A percentile compares a stretch with the other conserved stretches of the same genome.
These are phyloP conservation scores for Cryptococcus sp. DNA, from an alignment of 1,284 basidiomycete genomes.

Conservation along the genomic window DNA sequence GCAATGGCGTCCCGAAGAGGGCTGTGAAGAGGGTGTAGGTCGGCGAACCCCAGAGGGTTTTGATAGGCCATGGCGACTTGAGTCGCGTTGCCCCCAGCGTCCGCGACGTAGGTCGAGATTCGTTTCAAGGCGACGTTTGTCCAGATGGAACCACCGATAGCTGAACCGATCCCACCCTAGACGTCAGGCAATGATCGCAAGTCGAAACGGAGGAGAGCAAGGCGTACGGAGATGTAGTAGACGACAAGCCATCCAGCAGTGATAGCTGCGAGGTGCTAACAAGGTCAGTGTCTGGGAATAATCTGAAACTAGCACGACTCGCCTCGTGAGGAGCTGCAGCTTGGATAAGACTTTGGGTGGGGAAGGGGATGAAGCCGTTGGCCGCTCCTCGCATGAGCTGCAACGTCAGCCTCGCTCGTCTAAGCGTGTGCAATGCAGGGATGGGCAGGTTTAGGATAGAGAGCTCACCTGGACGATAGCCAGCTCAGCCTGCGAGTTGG, in stretches of 20 bases:
- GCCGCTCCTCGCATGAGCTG: constrained; percentile 13
- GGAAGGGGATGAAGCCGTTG: constrained; percentile 38
- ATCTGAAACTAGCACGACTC: too few species aligned
- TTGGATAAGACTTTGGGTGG: constrained; percentile 40
- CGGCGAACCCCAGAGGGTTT: constrained; percentile 35
- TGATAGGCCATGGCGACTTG: constrained; percentile 28
- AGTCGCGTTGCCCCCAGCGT: constrained; percentile 15
- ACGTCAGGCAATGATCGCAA: not conserved
- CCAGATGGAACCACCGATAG: constrained; percentile 46
- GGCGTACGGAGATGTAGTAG: constrained; percentile 35
- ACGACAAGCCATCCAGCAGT: constrained; percentile 38
- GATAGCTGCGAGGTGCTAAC: constrained; percentile 35
- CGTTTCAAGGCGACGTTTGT: constrained; percentile 35
- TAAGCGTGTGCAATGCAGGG: too few species aligned
- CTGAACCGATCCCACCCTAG: constrained; percentile 38
- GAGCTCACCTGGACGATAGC: constrained; percentile 33
- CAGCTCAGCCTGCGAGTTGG: constrained; percentile 31
- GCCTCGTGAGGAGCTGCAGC: constrained; percentile 34
- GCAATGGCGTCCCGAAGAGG: constrained; percentile 30
- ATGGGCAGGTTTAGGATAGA: too few species aligned
- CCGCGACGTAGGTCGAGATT: constrained; percentile 25
- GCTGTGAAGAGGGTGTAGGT: constrained; percentile 23
- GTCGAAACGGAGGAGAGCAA: not conserved
- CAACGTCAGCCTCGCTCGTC: too few species aligned
- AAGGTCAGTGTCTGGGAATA: too few species aligned